Base-by-base conservation (phyloP, 192 early-diverging fungal genomes). In the Podila clonocystis region DNA sequence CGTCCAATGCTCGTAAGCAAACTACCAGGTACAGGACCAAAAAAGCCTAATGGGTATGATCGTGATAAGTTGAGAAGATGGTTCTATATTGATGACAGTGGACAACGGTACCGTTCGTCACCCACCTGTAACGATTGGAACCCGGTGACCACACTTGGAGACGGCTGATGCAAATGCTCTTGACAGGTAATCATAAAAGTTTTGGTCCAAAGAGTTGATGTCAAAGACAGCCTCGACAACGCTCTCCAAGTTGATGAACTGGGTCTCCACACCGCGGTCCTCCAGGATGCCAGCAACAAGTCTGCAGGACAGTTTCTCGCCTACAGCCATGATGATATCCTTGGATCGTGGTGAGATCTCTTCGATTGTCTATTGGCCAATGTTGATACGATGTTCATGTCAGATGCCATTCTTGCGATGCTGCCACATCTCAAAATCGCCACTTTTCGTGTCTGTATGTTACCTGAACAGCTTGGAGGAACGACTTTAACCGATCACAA, bases 301-400 rank as follows among this genome's bases (percentile, higher is more conserved):
- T 55, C 92, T 87, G 55, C 97, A 97, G 2, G 97, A 93, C 17
- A 99, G 85, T 78, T 94, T 97, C 85, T 99, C 98, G 62, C 98
- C 98, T 8, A 90, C 90, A 29, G 94, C 93, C 63, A 99, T 91
- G 52, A 99, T 97, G 70, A 95, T 91, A 83, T 99, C 98, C 69
- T 92, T 87, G 30, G 97, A 98, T 70, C 94, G 89, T 61, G 97
- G 96, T 22, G 96, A 97, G 13, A 99, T 94, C 77, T 99, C 98
- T 67, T 95, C 95, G 73, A 99, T 97, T 33, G 95, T 91, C 70
- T 84, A 69, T 52, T 33, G 55, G 9, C 9, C 19, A 45, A 63
- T 24, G 12, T 29, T 38, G 11, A 49, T 19, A 64, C 0, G 1
- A 17, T 15, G 15, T 45, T 55, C 8, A 19, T 24, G 22, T 26